phyloP scores from a whole-genome alignment of 129 eudicot genomes.

The Escallonia herrerae region DNA sequence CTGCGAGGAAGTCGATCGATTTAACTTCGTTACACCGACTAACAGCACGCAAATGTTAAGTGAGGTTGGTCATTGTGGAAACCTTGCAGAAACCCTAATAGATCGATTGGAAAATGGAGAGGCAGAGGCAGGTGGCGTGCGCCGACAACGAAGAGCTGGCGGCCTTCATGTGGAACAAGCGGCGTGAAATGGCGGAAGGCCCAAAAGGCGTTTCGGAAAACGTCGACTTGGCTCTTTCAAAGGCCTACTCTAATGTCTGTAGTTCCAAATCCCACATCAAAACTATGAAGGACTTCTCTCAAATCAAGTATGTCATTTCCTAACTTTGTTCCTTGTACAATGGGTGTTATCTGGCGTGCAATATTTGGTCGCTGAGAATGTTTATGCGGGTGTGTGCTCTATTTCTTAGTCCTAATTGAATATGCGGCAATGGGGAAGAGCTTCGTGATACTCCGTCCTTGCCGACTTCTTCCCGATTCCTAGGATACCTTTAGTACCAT shows the following conservation, averaged over 20 bases:
- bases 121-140: constrained; percentile 33
- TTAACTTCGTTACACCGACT: too few species aligned
- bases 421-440: background rate
- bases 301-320: constrained; percentile 48
- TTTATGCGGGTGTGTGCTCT: background rate
- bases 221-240: constrained; percentile 31
- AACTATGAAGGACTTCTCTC: constrained; percentile 58
- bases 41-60: too few species aligned
- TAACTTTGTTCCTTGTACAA: background rate
- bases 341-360: too few species aligned
- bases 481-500: too few species aligned
- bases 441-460: background rate
- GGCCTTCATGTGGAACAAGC: constrained; percentile 47
- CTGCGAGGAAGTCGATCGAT: too few species aligned
- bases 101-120: constrained; percentile 18
- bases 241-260: constrained; percentile 51
- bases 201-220: constrained; percentile 60
- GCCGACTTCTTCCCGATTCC: too few species aligned
- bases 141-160: constrained; percentile 57
- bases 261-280: constrained; percentile 50
- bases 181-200: constrained; percentile 48
- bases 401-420: background rate
- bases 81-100: background rate
- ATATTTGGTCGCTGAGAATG: background rate
- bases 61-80: too few species aligned